Percentiles rank a stretch among this genome's conserved stretches.
These are phyloP conservation scores for Nymphaea colorata DNA, from an alignment of 164 flowering plant species.

Conservation along the genomic window DNA sequence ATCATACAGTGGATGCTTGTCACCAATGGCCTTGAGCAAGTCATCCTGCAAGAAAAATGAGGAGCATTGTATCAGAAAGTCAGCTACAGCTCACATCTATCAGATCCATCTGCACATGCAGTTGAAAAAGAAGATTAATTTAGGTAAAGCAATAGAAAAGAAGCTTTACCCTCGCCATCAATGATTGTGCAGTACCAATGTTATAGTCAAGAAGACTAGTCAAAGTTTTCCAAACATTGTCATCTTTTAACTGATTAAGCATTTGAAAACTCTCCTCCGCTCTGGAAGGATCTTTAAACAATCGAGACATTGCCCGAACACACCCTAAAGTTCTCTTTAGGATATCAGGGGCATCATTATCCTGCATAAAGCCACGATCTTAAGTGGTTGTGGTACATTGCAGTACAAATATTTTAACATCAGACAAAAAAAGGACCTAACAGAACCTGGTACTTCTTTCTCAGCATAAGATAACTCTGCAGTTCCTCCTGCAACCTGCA, in stretches of 20 bases:
- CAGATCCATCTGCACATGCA: not conserved
- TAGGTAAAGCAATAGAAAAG: not conserved
- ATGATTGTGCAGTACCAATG: slow-evolving; percentile 44
- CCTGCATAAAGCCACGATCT: slow-evolving; percentile 34
- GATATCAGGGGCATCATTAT: slow-evolving; percentile 53
- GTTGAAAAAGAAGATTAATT: not conserved
- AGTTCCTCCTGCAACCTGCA: slow-evolving; percentile 96
- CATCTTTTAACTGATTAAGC: slow-evolving; percentile 87
- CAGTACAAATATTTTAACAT: not conserved
- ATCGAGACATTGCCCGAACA: slow-evolving; percentile 77
- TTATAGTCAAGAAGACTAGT: slow-evolving; percentile 55
- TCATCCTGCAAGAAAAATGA: slow-evolving; percentile 52
- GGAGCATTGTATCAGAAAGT: not conserved
- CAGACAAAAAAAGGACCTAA: not conserved
- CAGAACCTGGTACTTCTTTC: slow-evolving; percentile 68
- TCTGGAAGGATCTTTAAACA: slow-evolving; percentile 62
- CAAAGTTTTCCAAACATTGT: slow-evolving; percentile 77
- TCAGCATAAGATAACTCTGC: slow-evolving; percentile 79
- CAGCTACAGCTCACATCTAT: too few relatives aligned
- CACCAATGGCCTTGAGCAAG: slow-evolving; percentile 67
- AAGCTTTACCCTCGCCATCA: slow-evolving; percentile 38
- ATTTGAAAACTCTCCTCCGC: slow-evolving; percentile 76
- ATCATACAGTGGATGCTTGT: slow-evolving; percentile 74
- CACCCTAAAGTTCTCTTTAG: slow-evolving; percentile 57
- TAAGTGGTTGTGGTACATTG: not conserved